Conservation (phyloP, 371 early-diverging fungal species). For the Rhizopus arrhizus region DNA sequence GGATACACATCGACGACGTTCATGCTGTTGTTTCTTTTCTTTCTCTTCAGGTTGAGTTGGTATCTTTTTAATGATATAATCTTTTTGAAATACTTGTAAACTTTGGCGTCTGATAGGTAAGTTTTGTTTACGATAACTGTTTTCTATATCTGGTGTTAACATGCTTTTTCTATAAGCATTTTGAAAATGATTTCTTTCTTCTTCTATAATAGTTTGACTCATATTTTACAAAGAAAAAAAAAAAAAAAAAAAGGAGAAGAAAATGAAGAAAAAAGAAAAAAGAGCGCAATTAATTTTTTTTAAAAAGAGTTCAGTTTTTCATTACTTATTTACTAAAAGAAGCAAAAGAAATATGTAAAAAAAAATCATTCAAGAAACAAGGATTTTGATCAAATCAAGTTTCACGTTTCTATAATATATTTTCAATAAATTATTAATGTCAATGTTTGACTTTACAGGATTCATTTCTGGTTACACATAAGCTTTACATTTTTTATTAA, state of each 20-base stretch:
- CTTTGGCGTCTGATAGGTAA: slow-evolving; percentile 52
- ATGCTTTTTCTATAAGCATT: slow-evolving; percentile 8
- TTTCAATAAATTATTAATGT: too few relatives aligned
- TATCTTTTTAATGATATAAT: not conserved
- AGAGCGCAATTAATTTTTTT: not conserved
- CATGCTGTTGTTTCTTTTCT: not conserved
- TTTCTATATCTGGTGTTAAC: slow-evolving; percentile 26
- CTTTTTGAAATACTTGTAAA: slow-evolving; percentile 7
- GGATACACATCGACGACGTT: not conserved
- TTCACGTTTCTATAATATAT: too few relatives aligned
- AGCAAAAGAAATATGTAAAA: not conserved
- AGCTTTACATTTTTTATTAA: too few relatives aligned
- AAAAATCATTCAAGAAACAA: not conserved
- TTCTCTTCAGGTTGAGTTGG: not conserved
- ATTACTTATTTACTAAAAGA: too few relatives aligned
- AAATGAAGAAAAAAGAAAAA: not conserved
- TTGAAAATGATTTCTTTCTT: slow-evolving; percentile 7
- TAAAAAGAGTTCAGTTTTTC: too few relatives aligned
- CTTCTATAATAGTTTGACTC: not conserved
- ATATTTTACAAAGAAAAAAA: slow-evolving; percentile 1
- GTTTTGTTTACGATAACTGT: slow-evolving; percentile 45
- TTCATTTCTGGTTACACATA: too few relatives aligned
- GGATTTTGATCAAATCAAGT: not conserved
- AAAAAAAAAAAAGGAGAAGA: slow-evolving; percentile 4
- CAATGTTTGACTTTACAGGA: too few relatives aligned